Base-by-base conservation (phyloP, 306 rosid species). In the Acacia melanoxylon region DNA sequence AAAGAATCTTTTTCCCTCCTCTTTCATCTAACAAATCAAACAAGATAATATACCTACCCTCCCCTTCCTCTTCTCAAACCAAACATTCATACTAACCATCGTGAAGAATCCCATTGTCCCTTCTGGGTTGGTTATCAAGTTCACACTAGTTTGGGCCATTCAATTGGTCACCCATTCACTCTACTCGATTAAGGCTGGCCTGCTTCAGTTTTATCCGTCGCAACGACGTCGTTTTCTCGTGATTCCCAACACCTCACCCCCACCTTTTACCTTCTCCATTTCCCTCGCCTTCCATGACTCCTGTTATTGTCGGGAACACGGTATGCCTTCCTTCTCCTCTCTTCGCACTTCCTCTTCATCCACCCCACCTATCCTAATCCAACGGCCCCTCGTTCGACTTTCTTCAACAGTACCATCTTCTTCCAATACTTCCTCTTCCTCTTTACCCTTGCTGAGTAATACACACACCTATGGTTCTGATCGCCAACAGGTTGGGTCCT, bases 261-360 rank as follows among this genome's bases (percentile, higher is more conserved):
- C 40, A 0, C 27, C 15, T 0, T 4, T 5, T 14, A 0, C 41
- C 40, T 27, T 15, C 10, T 25, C 4, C 8, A 14, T 1, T 27
- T 25, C 5, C 37, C 20, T 27, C 68, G 4, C 33, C 16, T 51
- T 17, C 27, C 1, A 11, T 12, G 17, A 2, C 15, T 22, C 15
- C 11, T 11, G n/a, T 31, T 1, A 2, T 14, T 75, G 41, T 16
- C 42, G 46, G 41, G 52, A 7, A 14, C 54, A 7, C 75, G 75
- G 83, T 27, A 87, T 91, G 92, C 61, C 82, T 58, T 52, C 75
- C 78, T 52, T 86, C 37, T 79, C 84, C n/a, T 75, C 87, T 70
- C 84, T 91, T 74, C 83, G 85, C 48, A 86, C 78, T 90, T 84
- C 88, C 51, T 27, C 85, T 54, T 82, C 82, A 45, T 75, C 85